Base-by-base conservation (phyloP, 1,284 basidiomycete species). In the Bjerkandera adusta region DNA sequence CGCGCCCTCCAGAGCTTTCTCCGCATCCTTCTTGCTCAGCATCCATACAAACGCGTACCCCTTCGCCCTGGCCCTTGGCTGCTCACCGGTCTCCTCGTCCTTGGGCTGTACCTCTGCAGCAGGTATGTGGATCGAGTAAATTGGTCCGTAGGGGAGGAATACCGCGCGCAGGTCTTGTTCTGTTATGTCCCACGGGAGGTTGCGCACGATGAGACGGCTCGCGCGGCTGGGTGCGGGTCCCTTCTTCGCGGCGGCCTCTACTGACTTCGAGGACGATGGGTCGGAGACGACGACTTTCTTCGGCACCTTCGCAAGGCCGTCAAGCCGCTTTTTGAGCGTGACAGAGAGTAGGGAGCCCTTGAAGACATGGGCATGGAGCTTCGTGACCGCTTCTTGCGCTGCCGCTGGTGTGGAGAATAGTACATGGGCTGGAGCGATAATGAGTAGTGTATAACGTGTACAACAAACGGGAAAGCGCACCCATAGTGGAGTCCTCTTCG, bases 21-120 rank as follows among this genome's bases (percentile, higher is more conserved):
- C 87, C 3, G 94, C 95, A 60, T 95, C 91, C 51, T 87, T 85
- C 58, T 81, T 83, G 53, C 83, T 86, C 52, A 94, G 68, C 78
- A 92, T 94, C 92, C 94, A 97, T 11, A 98, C 85, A 59, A 99
- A 98, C 0, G 93, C 96, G 58, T 97, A 99, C 0, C 96, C 95
- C 56, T 90, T 86, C 18, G 78, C 78, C 18, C 81, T 73, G 1
- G 67, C 53, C 35, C 46, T 48, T 52, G 54, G 40, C 18, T 48
- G 37, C 10, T 40, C 58, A 8, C 33, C 24, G 6, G 43, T 43
- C 13, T 68, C 66, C 8, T 66, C 53, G n/a, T 52, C 61, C 4
- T 57, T 59, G 4, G 66, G 64, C 11, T 56, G 63, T 24, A 64
- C 52, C 32, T 57, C 49, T 5, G 30, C 64, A 16, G 69, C 65